Base-by-base conservation (phyloP, 495 filamentous ascomycete species). In the Lindgomyces ingoldianus region DNA sequence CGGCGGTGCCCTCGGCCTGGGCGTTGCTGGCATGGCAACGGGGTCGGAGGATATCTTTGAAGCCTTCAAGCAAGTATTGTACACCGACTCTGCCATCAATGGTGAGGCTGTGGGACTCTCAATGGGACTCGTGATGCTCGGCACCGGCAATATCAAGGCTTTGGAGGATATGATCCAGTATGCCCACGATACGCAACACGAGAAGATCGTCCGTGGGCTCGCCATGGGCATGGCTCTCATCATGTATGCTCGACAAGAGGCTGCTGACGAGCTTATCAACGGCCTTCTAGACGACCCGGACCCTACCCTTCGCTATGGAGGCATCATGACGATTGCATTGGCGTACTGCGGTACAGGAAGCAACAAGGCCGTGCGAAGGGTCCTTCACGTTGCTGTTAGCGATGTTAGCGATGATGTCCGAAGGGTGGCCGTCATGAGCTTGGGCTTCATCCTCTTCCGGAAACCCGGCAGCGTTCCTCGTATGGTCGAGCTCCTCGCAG, bases 321-420 rank as follows among this genome's bases (percentile, higher is more conserved):
- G 95, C 80, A 96, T 99, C 72, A 93, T 97, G 87, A 97, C 94
- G n/a, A 89, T 98, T 36, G 94, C 95, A 27, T 81, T 99, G 73
- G 95, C 95, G 9, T 99, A 98, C 76, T 97, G 93, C 76, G 95
- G 95, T 36, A 96, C 88, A 53, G 89, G 93, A 21, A 96, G 91
- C 85, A 99, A 99, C 82, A 97, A 98, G 81, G 95, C 95, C 25
- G 92, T 99, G 30, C 90, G 95, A 44, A 93, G 94, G 75, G 84
- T 99, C n/a, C 85, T 99, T 4, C 95, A 99, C 69, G 87, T 94
- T 55, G 95, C 95, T 61, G 95, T 99, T 45, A 97, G 92, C 76
- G 95, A 99, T 79, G 95, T 98, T 49, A 97, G 91, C 68, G 95
- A 99, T 71, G 95, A 99, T 77, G 95, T 99, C 27, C 89, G 95